These are phyloP conservation scores for Oryza nivara DNA, from an alignment of 176 grass and related monocot genomes.

Conservation along the genomic window DNA sequence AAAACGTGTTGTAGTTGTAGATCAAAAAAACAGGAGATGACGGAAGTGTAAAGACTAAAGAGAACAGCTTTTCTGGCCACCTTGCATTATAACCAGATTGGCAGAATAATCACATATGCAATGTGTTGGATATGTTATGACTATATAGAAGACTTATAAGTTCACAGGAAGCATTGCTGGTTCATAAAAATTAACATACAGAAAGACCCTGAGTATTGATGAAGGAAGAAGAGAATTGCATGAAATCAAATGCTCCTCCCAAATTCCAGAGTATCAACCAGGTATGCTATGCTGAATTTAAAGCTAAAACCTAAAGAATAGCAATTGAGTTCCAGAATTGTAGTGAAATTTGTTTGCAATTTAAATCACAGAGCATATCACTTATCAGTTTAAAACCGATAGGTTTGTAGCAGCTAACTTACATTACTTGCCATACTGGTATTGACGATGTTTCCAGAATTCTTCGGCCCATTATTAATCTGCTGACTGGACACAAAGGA, in stretches of 20 bases:
- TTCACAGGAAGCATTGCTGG: slow-evolving; percentile 10
- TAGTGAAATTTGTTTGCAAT: neutral
- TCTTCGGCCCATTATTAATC: slow-evolving; percentile 2
- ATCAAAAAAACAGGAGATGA: neutral
- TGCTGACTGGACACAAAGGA: slow-evolving; percentile 36
- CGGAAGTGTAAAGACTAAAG: neutral
- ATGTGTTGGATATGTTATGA: slow-evolving; percentile 10
- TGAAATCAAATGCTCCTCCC: slow-evolving; percentile 14
- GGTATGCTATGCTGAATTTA: neutral
- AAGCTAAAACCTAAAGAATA: neutral
- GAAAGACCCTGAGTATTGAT: slow-evolving; percentile 25
- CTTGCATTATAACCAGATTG: slow-evolving; percentile 21
- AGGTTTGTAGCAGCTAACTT: slow-evolving; percentile 30
- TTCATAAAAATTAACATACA: slow-evolving; percentile 5
- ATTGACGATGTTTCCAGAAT: slow-evolving; percentile 47
- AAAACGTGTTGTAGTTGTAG: slow-evolving; percentile 1
- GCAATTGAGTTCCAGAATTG: slow-evolving; percentile 9
- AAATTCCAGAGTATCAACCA: slow-evolving; percentile 1
- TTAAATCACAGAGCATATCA: slow-evolving; percentile 23
- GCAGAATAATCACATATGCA: slow-evolving; percentile 4
- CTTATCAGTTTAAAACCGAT: slow-evolving; percentile 31
- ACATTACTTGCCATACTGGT: slow-evolving; percentile 47
- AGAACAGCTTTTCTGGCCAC: neutral
- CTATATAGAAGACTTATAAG: neutral
- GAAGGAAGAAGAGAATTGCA: slow-evolving; percentile 31